Conservation (phyloP, 2,329 filamentous ascomycete genomes). For the Aureobasidium sp. region DNA sequence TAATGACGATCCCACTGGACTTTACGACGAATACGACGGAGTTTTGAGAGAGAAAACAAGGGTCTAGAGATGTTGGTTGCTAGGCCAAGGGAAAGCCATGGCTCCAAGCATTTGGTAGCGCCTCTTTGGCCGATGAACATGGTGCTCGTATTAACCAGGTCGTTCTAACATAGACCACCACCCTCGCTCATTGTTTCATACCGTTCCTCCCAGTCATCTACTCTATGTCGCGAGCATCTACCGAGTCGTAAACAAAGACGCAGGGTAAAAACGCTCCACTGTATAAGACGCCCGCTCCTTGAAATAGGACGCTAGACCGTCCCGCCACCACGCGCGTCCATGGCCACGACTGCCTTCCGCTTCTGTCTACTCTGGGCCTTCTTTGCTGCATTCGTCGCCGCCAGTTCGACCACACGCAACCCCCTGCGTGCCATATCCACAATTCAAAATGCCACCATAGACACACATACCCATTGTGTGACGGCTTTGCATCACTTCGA, state of each 20-base stretch:
- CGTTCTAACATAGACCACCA: not conserved
- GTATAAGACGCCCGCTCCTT: not conserved
- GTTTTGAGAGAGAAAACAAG: not conserved
- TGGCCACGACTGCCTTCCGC: not conserved
- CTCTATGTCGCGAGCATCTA: not conserved
- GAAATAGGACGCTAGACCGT: constrained; percentile 3
- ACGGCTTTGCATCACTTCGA: constrained; percentile 79
- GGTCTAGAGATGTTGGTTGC: not conserved
- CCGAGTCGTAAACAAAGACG: not conserved
- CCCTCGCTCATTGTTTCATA: not conserved
- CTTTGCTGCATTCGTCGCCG: constrained; percentile 19
- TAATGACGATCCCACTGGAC: not conserved
- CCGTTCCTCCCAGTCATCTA: not conserved
- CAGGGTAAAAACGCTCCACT: not conserved
- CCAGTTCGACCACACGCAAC: constrained; percentile 59
- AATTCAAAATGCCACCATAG: constrained; percentile 66
- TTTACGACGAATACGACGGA: not conserved
- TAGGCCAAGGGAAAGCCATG: constrained; percentile 8
- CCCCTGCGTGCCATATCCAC: constrained; percentile 66
- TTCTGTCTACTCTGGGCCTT: constrained; percentile 5
- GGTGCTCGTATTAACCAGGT: not conserved
- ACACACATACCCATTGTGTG: constrained; percentile 69
- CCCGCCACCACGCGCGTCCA: not conserved
- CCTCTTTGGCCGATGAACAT: not conserved
- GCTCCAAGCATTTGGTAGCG: not conserved